Evolutionary conservation across 177 flowering plant species (phyloP), one percentile per base, ranked within the genome.

Genomic region (Vitis hybrid): DNA sequence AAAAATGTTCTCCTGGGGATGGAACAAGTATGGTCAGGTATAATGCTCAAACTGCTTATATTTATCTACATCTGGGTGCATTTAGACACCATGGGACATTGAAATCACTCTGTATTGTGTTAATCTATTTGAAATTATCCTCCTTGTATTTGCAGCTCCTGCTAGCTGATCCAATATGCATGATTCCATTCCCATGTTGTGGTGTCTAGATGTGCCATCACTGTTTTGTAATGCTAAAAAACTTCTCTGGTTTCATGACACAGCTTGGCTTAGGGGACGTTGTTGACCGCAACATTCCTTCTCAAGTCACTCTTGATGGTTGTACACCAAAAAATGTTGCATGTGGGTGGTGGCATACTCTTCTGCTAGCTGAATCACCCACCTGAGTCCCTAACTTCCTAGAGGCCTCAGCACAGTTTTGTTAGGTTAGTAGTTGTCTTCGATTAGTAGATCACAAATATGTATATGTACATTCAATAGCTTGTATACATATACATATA

Each of bases 1-100:
- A 0, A 81, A 90, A 72, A 87, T 88, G 19, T 95, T 91, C 71
- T 85, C 95, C 83, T 95, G 99, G 99, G 99, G 99, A 10, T 93
- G 99, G 99, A 93, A 95, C 87, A 93, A 91, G 78, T 95, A 95
- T 74, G 98, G 98, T n/a, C 99, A 95, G 99, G 98, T 95, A 83
- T 11, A 12, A 16, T 45, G 15, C 56, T 68, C 3, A 1, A 2
- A 50, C 62, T 55, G 16, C 13, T n/a, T 51, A 9, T 53, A 57
- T 18, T 11, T 11, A 31, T 4, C 22, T 51, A 16, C 33, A 16
- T n/a, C 9, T 19, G n/a, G 8, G 14, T 60, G 19, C 51, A 3
- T 66, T 58, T 51, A 59, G 60, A 66, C 50, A 33, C 48, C 16
- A 22, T 20, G 31, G 26, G 48, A 60, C 10, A 18, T 57, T 57